phyloP scores from a whole-genome alignment of 2,329 filamentous ascomycete genomes.

The Pseudodiploospora longispora region DNA sequence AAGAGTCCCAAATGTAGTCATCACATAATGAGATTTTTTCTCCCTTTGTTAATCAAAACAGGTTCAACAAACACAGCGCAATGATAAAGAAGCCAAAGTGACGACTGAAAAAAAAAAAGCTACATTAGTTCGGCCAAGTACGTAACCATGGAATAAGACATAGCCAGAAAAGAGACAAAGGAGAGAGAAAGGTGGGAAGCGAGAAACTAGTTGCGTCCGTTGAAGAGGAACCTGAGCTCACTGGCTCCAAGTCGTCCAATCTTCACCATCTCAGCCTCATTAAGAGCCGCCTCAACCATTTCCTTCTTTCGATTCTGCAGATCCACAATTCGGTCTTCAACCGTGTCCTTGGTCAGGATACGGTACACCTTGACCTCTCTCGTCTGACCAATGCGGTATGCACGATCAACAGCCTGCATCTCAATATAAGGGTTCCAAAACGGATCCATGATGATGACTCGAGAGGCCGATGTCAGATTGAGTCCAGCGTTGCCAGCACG shows the following conservation, averaged over 20 bases:
- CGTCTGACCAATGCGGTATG: conserved; percentile 78
- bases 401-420: conserved; percentile 84
- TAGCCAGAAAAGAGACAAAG: background rate
- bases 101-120: no score
- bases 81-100: no score
- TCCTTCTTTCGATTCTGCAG: conserved; percentile 72
- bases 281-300: conserved; percentile 70
- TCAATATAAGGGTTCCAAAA: conserved; percentile 95
- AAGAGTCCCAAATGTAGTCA: no score
- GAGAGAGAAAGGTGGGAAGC: background rate
- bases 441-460: conserved; percentile 84
- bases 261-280: conserved; percentile 61
- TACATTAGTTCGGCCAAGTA: no score
- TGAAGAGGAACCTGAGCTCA: conserved; percentile 66
- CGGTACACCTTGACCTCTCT: conserved; percentile 71
- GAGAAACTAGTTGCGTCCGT: conserved; percentile 9
- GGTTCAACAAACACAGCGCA: no score
- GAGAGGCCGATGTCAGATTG: conserved; percentile 74
- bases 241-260: conserved; percentile 57
- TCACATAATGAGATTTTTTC: no score
- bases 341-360: conserved; percentile 66
- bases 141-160: no score
- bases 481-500: conserved; percentile 77
- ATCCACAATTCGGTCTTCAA: conserved; percentile 78
- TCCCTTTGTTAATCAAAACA: no score